Evolutionary conservation across 2,329 filamentous ascomycete species (phyloP), one percentile per base, ranked within the genome.

Genomic region (Pseudogymnoascus sp.): DNA sequence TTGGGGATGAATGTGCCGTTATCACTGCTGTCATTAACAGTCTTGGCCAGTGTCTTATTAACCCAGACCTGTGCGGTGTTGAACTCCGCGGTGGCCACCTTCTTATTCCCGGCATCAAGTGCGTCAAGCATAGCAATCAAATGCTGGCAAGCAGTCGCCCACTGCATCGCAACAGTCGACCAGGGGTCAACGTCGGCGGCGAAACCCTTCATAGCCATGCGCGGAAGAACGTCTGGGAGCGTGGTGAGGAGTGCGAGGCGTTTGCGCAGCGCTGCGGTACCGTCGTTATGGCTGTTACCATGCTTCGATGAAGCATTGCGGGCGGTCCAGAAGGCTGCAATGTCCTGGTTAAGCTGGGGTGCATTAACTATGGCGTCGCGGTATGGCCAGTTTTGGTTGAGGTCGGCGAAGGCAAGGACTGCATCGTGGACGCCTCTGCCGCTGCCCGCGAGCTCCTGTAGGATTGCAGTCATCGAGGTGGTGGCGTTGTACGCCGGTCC

Each of bases 301-400:
- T 27, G 21, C 21, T 45, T 45, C 7, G 40, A n/a, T 5, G 10
- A 45, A 7, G 40, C 10, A 13, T 63, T 61, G 21, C 60, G 60
- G 3, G 60, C 60, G 25, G 58, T 61, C 66, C 66, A 67, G 59
- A 67, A 67, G 3, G 62, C 65, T 6, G 29, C 59, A 10, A 67
- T 66, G 25, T 67, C 66, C 21, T 63, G 62, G 58, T 61, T 62
- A 6, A 67, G 63, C 60, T 59, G 13, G 13, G 66, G 65, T 12
- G 64, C 63, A 18, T 64, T 37, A n/a, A 67, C 61, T 27, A 64
- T 59, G 1, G 65, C 64, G 3, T 21, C 58, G 40, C 65, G 65
- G 42, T 67, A 67, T n/a, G 66, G 65, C 66, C 66, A 67, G 55
- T 66, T 66, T 15, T 67, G 66, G 61, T 67, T 67, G 36, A 67